phyloP scores from a whole-genome alignment of 1,284 basidiomycete species.

The Puccinia horiana region DNA sequence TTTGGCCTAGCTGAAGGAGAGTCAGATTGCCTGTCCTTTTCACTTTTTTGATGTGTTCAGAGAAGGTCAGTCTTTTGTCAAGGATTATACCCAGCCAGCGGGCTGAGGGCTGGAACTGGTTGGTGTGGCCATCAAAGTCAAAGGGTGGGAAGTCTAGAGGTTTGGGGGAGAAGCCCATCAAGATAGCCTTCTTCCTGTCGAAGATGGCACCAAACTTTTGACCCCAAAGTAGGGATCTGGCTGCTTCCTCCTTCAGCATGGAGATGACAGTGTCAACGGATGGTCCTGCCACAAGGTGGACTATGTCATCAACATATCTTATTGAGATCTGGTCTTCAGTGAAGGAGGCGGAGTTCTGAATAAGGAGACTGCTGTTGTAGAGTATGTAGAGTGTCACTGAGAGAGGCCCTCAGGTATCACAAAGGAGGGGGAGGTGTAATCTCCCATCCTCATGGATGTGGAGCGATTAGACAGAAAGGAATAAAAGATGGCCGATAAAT shows the following conservation, averaged over 20 bases:
- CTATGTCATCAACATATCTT: conserved; percentile 19
- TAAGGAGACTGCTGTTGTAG: conserved; percentile 11
- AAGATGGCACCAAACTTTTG: conserved; percentile 14
- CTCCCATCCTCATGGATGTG: conserved; percentile 1
- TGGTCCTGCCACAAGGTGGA: conserved; percentile 19
- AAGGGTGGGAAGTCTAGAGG: neutral
- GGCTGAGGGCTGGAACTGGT: neutral
- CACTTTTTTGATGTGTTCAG: conserved; percentile 55
- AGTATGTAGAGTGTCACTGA: conserved; percentile 34
- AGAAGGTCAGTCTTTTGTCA: conserved; percentile 55
- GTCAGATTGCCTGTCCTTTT: conserved; percentile 53
- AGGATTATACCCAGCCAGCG: conserved; percentile 59
- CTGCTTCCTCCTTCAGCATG: neutral
- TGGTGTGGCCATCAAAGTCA: neutral
- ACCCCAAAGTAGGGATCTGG: neutral
- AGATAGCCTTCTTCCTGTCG: neutral
- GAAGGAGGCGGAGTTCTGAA: neutral
- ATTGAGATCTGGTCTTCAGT: neutral
- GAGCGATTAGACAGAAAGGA: conserved; percentile 1
- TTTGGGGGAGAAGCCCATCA: conserved; percentile 15
- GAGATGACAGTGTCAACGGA: neutral
- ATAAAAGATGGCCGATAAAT: neutral
- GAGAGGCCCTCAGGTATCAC: neutral
- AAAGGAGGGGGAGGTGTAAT: neutral
- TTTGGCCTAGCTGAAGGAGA: conserved; percentile 56